Percentiles rank a stretch among this genome's conserved stretches.
Conservation (phyloP, 441 rosid species). For the Bocquillonia castaneifolia region DNA sequence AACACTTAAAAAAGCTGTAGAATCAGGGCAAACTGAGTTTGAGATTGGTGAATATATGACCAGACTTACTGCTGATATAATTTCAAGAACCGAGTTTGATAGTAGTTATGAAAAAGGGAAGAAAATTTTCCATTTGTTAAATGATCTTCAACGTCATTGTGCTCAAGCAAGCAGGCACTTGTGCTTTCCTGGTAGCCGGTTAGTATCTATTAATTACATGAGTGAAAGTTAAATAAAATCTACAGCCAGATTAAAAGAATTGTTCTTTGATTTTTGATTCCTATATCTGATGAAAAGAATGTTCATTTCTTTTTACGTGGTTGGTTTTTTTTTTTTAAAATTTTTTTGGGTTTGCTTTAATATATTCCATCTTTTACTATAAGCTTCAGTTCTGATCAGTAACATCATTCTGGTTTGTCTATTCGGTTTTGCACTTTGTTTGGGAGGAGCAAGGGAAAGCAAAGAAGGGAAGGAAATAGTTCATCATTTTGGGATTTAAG, state of each 20-base stretch:
- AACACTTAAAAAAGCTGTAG: conserved; percentile 41
- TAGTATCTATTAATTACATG: conserved; percentile 2
- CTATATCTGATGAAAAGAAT: background rate
- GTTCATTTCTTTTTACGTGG: background rate
- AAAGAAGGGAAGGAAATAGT: no score
- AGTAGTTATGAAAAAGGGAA: conserved; percentile 73
- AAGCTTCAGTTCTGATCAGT: no score
- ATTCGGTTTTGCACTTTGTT: no score
- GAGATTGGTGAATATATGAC: conserved; percentile 78
- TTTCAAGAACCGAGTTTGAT: conserved; percentile 82
- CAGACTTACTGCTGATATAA: conserved; percentile 72
- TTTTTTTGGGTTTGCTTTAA: background rate
- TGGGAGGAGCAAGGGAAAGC: no score
- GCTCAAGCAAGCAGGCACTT: conserved; percentile 76
- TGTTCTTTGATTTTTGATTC: conserved; percentile 4
- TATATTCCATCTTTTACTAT: conserved; percentile 22
- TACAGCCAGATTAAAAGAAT: background rate
- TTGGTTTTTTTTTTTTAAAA: background rate
- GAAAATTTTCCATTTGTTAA: conserved; percentile 60
- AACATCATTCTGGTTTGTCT: no score
- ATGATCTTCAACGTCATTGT: conserved; percentile 57
- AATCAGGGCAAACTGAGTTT: conserved; percentile 53
- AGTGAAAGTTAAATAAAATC: background rate
- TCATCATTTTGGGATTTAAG: no score
- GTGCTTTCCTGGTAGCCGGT: conserved; percentile 91